phyloP scores from a whole-genome alignment of 2,329 filamentous ascomycete species.

The Penicillium hesseltinei region DNA sequence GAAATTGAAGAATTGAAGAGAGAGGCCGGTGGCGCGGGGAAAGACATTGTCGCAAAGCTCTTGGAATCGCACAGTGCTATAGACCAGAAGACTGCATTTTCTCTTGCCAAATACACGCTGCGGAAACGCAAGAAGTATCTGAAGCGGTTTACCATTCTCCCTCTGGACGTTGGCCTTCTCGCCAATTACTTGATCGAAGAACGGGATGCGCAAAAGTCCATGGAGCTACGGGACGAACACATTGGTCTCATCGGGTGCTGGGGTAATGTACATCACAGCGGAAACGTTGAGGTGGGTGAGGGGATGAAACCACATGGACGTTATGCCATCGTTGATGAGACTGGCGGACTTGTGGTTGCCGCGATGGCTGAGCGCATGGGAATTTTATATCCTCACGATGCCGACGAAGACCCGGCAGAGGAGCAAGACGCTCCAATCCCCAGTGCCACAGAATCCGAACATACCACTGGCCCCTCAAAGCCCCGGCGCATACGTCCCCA shows the following conservation, averaged over 20 bases:
- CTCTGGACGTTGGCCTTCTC: conserved; percentile 74
- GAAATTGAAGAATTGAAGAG: conserved; percentile 72
- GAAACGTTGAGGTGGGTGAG: conserved; percentile 31
- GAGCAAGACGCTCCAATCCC: conserved; percentile 3
- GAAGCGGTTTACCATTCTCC: conserved; percentile 78
- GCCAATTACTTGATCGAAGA: conserved; percentile 76
- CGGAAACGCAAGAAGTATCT: conserved; percentile 94
- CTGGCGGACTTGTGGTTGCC: conserved; percentile 75
- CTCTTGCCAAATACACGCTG: conserved; percentile 91
- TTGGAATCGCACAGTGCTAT: conserved; percentile 84
- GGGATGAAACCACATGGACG: conserved; percentile 52
- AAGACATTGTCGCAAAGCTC: conserved; percentile 89
- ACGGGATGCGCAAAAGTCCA: conserved; percentile 73
- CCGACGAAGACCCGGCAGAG: conserved; percentile 19
- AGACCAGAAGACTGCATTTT: conserved; percentile 92
- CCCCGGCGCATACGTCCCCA: conserved; percentile 29
- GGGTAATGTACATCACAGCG: conserved; percentile 81
- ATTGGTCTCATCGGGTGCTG: conserved; percentile 80
- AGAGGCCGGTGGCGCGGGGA: conserved; percentile 73
- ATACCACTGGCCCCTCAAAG: conserved; percentile 15
- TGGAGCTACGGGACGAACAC: conserved; percentile 84
- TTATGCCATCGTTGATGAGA: conserved; percentile 85
- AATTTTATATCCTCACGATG: conserved; percentile 60
- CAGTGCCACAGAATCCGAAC: conserved; percentile 9
- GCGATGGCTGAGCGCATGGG: conserved; percentile 88